Conservation (phyloP, 169 alveolate genomes). For the Cryptosporidium canis region DNA sequence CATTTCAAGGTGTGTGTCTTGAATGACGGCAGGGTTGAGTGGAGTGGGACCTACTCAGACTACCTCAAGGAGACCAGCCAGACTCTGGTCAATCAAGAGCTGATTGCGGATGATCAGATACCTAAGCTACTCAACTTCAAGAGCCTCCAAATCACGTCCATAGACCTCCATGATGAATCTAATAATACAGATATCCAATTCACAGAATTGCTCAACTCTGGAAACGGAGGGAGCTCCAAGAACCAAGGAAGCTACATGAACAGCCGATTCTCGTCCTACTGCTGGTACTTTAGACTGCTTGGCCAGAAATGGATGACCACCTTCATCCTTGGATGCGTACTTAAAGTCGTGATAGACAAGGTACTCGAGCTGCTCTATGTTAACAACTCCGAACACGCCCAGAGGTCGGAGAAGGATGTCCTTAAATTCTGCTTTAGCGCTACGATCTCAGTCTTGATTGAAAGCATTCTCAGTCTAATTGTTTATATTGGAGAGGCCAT, state of each 20-base stretch:
- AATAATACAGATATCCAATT: constrained; percentile 53
- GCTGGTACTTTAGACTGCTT: constrained; percentile 43
- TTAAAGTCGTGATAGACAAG: constrained; percentile 34
- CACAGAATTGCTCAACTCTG: background rate
- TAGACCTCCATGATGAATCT: constrained; percentile 18
- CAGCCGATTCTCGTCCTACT: constrained; percentile 16
- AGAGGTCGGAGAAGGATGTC: background rate
- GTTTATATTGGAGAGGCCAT: constrained; percentile 57
- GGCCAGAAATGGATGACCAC: constrained; percentile 40
- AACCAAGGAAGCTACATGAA: background rate
- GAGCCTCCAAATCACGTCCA: background rate
- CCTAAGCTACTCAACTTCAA: background rate
- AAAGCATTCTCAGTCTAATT: constrained; percentile 25
- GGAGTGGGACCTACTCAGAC: constrained; percentile 59
- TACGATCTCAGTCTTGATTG: constrained; percentile 29
- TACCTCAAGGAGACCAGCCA: constrained; percentile 12
- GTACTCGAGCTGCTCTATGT: constrained; percentile 41
- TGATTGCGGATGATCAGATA: background rate
- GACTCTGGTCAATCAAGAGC: background rate
- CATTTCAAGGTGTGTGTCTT: constrained; percentile 35
- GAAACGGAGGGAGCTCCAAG: background rate
- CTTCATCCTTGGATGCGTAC: constrained; percentile 40
- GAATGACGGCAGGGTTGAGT: constrained; percentile 35
- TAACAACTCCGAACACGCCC: background rate
- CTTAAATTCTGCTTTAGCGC: constrained; percentile 19